A percentile compares a stretch with the other conserved stretches of the same genome.
These are phyloP conservation scores for Fusarium caatingaense DNA, from an alignment of 2,329 filamentous ascomycete genomes.

Conservation along the genomic window DNA sequence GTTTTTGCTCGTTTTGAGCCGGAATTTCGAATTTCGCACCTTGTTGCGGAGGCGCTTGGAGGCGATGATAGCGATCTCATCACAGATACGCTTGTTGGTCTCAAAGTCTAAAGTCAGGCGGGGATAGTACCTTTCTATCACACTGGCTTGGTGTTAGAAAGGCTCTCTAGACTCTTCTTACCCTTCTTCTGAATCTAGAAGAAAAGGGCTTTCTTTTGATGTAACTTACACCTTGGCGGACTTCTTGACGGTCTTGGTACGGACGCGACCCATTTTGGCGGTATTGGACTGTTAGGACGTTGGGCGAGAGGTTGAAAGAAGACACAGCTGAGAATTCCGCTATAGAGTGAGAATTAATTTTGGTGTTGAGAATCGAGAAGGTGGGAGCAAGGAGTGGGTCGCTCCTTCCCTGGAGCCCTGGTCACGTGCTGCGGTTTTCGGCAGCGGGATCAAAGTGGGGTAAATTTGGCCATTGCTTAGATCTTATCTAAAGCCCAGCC, in stretches of 20 bases:
- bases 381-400: constrained; percentile 26
- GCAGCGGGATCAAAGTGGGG: background rate
- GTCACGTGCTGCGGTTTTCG: constrained; percentile 6
- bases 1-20: background rate
- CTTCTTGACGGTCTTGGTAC: constrained; percentile 78
- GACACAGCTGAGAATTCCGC: constrained; percentile 44
- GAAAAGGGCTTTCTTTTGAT: background rate
- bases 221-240: constrained; percentile 82
- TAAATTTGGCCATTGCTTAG: background rate
- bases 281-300: constrained; percentile 56
- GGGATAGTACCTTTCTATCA: constrained; percentile 88
- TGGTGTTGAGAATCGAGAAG: constrained; percentile 37
- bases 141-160: too few species aligned
- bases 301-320: constrained; percentile 50
- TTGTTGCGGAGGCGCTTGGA: constrained; percentile 99
- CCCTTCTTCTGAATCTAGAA: background rate
- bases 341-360: constrained; percentile 45
- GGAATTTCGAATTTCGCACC: constrained; percentile 64
- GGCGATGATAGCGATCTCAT: constrained; percentile 99
- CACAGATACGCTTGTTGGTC: constrained; percentile 99
- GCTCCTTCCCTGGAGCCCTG: constrained; percentile 45
- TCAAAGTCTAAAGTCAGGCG: constrained; percentile 99
- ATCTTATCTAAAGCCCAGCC: background rate
- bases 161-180: too few species aligned
- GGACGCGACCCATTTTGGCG: constrained; percentile 77